Evolutionary conservation across 148 eudicot species (phyloP).

Genomic region (Rhododendron ovatum): DNA sequence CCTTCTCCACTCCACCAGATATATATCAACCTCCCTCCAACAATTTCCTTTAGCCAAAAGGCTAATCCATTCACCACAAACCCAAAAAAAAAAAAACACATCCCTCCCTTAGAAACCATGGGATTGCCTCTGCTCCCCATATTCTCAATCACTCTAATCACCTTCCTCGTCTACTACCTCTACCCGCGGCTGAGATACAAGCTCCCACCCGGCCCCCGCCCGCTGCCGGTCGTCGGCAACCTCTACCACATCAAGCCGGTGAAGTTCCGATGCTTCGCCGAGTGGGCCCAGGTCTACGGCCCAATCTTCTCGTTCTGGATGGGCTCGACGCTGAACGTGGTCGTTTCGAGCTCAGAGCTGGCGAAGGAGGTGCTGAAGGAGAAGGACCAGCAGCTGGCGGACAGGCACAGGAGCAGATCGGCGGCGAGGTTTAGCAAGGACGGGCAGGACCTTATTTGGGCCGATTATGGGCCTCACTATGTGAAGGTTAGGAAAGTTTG

Average conservation of each 20-base stretch:
- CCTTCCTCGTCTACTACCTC: slow-evolving; percentile 33
- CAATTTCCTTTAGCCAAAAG: not conserved
- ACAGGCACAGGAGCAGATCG: slow-evolving; percentile 56
- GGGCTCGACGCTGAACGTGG: slow-evolving; percentile 60
- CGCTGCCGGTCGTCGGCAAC: slow-evolving; percentile 73
- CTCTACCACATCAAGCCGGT: slow-evolving; percentile 72
- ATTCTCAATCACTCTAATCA: slow-evolving; percentile 11
- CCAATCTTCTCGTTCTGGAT: slow-evolving; percentile 66
- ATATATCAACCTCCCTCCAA: not conserved
- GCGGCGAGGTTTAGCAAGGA: slow-evolving; percentile 52
- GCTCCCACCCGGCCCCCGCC: slow-evolving; percentile 83
- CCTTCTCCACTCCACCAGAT: not conserved
- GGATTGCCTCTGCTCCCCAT: slow-evolving; percentile 21
- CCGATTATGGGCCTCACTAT: slow-evolving; percentile 90
- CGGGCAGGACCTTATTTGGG: slow-evolving; percentile 81
- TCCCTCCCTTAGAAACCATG: slow-evolving; percentile 19
- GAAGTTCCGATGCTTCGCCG: slow-evolving; percentile 62
- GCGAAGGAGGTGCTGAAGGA: slow-evolving; percentile 77
- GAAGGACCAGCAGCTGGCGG: slow-evolving; percentile 65
- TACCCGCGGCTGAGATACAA: slow-evolving; percentile 47
- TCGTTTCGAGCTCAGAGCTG: slow-evolving; percentile 54
- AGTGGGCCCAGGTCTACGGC: slow-evolving; percentile 65
- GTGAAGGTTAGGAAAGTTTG: slow-evolving; percentile 83
- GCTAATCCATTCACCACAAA: not conserved
- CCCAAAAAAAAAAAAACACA: not conserved